phyloP scores from a whole-genome alignment of 2,329 filamentous ascomycete species.

The Ophiostoma ulmi region DNA sequence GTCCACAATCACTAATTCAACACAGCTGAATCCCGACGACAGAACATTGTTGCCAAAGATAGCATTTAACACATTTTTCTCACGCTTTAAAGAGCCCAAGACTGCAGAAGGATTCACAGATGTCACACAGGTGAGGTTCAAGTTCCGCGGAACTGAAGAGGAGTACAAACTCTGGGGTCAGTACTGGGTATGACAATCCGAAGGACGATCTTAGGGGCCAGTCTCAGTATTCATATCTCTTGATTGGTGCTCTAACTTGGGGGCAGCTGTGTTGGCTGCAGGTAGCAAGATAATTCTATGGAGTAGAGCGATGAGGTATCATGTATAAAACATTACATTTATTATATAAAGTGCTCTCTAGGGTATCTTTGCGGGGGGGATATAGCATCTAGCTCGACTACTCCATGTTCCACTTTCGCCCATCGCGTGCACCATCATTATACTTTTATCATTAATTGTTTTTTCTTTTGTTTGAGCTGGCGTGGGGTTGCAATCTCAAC shows the following conservation, averaged over 20 bases:
- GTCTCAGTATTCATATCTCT: too few species aligned
- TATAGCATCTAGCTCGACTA: background rate
- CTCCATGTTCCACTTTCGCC: background rate
- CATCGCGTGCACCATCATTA: background rate
- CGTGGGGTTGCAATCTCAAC: background rate
- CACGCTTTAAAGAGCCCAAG: slow-evolving; percentile 67
- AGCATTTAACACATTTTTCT: slow-evolving; percentile 72
- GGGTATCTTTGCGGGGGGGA: background rate
- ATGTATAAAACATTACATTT: background rate
- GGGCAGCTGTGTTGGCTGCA: too few species aligned
- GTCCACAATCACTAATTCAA: background rate
- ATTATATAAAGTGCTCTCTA: background rate
- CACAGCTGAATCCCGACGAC: slow-evolving; percentile 72
- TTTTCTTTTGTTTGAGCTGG: too few species aligned
- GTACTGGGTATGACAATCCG: slow-evolving; percentile 62
- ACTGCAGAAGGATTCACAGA: slow-evolving; percentile 78
- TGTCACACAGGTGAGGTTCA: slow-evolving; percentile 68
- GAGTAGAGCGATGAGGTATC: background rate
- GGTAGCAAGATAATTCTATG: background rate
- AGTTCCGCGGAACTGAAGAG: slow-evolving; percentile 64
- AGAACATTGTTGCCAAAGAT: slow-evolving; percentile 67
- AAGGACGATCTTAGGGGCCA: background rate
- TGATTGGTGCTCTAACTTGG: too few species aligned
- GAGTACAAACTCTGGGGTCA: slow-evolving; percentile 67
- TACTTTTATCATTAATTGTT: too few species aligned